Evolutionary conservation across 108 stramenopile genomes (phyloP).

Genomic region (Nitzschia putrida): DNA sequence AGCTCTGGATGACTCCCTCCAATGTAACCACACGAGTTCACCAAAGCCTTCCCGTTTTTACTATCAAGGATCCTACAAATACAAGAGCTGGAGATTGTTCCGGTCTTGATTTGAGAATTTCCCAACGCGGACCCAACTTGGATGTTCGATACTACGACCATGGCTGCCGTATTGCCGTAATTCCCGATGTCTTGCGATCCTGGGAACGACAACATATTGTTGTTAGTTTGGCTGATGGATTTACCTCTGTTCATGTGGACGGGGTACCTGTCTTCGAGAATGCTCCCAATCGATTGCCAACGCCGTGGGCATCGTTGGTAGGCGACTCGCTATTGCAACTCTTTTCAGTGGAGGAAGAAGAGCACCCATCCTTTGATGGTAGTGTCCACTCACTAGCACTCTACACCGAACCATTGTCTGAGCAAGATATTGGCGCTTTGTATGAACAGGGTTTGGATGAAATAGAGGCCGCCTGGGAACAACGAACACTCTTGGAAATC

Average conservation of each 20-base stretch:
- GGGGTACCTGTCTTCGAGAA: slow-evolving; percentile 7
- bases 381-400: slow-evolving; percentile 7
- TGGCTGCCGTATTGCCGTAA: slow-evolving; percentile 3
- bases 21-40: neutral
- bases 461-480: neutral
- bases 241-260: slow-evolving; percentile 11
- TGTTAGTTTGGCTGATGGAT: neutral
- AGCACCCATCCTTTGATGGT: neutral
- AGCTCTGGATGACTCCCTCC: slow-evolving; percentile 15
- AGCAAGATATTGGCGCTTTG: neutral
- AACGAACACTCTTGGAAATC: slow-evolving; percentile 6
- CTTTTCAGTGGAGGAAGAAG: neutral
- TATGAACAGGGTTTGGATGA: neutral
- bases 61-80: slow-evolving; percentile 4
- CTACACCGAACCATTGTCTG: slow-evolving; percentile 7
- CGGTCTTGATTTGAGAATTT: neutral
- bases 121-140: neutral
- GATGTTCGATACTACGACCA: slow-evolving; percentile 21
- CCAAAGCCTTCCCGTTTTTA: neutral
- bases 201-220: slow-evolving; percentile 2
- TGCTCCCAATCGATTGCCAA: slow-evolving; percentile 13
- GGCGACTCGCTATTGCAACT: neutral
- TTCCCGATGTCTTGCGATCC: slow-evolving; percentile 2
- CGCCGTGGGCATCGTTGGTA: slow-evolving; percentile 3
- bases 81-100: slow-evolving; percentile 2